Conservation (phyloP, 2,329 filamentous ascomycete genomes). For the Escovopsis sp. region DNA sequence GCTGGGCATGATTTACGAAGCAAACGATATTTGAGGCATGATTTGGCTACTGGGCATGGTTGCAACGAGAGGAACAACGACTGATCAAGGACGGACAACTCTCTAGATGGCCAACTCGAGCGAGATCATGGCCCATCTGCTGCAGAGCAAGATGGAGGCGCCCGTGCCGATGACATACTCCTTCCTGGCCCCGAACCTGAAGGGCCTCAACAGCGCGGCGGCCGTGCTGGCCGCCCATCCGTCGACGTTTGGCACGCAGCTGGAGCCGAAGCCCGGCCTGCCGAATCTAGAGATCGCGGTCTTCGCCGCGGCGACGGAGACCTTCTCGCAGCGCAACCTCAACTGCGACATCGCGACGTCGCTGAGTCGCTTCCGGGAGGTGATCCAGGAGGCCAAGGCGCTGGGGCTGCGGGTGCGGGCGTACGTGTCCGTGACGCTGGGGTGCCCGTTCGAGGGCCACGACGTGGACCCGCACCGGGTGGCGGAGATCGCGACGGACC, state of each 20-base stretch:
- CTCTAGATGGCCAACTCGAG: conserved; percentile 71
- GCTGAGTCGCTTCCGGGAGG: conserved; percentile 50
- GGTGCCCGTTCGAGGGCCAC: conserved; percentile 60
- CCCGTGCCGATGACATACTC: conserved; percentile 52
- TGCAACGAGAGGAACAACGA: not conserved
- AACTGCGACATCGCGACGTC: conserved; percentile 68
- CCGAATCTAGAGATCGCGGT: conserved; percentile 57
- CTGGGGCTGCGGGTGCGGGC: conserved; percentile 55
- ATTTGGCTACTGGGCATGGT: not conserved
- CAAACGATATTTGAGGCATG: too few species aligned
- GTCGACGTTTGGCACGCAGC: conserved; percentile 33
- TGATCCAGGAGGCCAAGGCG: conserved; percentile 53
- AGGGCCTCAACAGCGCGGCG: conserved; percentile 51
- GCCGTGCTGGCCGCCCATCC: conserved; percentile 36
- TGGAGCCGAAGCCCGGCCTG: conserved; percentile 24
- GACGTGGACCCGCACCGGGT: conserved; percentile 48
- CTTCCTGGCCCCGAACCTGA: conserved; percentile 65
- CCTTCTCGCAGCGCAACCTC: conserved; percentile 66
- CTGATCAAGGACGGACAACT: not conserved
- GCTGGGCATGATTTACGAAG: too few species aligned
- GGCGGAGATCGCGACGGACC: conserved; percentile 47
- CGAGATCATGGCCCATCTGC: conserved; percentile 55
- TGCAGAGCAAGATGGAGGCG: conserved; percentile 40
- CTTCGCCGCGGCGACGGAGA: conserved; percentile 69
- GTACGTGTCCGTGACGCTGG: conserved; percentile 67